These are phyloP conservation scores for Saccharomycopsis selenospora DNA, from an alignment of 805 yeast genomes.

Conservation along the genomic window DNA sequence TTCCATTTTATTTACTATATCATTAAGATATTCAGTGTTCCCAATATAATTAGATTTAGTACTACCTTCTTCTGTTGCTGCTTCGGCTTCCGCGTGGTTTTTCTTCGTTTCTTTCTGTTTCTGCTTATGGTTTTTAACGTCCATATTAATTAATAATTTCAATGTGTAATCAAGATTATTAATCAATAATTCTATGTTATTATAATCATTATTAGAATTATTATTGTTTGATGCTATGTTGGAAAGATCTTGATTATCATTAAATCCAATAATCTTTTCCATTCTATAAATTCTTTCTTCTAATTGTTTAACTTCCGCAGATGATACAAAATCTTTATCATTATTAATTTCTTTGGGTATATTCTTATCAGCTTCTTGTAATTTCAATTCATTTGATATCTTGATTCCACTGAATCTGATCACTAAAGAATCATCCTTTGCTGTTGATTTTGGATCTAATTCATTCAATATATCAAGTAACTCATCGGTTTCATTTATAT, in stretches of 20 bases:
- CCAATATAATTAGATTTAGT: conserved; percentile 6
- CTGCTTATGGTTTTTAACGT: neutral
- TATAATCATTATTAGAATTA: neutral
- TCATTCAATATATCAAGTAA: neutral
- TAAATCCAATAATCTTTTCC: conserved; percentile 18
- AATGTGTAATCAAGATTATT: conserved; percentile 17
- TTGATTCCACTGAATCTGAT: neutral
- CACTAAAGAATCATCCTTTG: neutral
- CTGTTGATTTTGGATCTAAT: neutral
- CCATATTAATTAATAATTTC: conserved; percentile 11
- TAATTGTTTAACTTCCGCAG: conserved; percentile 14
- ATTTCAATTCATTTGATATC: neutral
- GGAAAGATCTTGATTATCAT: conserved; percentile 4
- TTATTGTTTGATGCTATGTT: conserved; percentile 1
- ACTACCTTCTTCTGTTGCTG: neutral
- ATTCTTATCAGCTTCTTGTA: neutral
- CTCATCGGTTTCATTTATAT: conserved; percentile 9
- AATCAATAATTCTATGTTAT: conserved; percentile 16
- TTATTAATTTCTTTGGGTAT: neutral
- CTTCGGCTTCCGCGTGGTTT: neutral
- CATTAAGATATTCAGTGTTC: conserved; percentile 7
- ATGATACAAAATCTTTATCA: conserved; percentile 2
- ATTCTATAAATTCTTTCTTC: conserved; percentile 15
- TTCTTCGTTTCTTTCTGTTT: too few relatives aligned
- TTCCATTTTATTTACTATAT: conserved; percentile 15